A percentile compares a stretch with the other conserved stretches of the same genome.
Conservation (phyloP, 2,329 filamentous ascomycete genomes). For the Cadophora luteo-olivacea region DNA sequence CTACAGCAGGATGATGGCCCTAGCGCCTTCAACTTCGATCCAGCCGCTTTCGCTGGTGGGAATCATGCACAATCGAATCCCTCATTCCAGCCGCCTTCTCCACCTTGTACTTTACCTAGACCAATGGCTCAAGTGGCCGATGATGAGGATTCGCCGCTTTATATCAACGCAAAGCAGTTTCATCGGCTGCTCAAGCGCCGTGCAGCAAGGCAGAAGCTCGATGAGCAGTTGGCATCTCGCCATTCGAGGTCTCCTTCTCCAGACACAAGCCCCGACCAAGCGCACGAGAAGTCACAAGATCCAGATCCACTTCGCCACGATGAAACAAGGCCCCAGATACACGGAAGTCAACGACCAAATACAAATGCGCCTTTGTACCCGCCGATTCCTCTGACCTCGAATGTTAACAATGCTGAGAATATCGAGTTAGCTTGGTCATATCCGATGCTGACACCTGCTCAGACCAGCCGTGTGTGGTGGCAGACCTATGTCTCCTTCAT, state of each 20-base stretch:
- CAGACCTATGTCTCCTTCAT: slow-evolving; percentile 21
- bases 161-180: slow-evolving; percentile 28
- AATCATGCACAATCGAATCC: neutral
- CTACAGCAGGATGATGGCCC: slow-evolving; percentile 54
- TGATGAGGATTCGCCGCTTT: slow-evolving; percentile 13
- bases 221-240: neutral
- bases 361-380: neutral
- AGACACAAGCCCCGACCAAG: no score
- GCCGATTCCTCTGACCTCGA: neutral
- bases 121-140: neutral
- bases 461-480: slow-evolving; percentile 27
- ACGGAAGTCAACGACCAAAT: no score
- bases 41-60: no score
- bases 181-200: slow-evolving; percentile 26
- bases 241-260: neutral
- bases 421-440: slow-evolving; percentile 4
- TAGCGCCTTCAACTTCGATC: neutral
- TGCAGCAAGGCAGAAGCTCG: slow-evolving; percentile 15
- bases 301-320: no score
- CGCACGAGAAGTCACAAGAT: no score
- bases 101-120: neutral
- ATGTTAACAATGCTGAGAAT: neutral
- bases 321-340: no score
- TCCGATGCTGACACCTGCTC: slow-evolving; percentile 9
- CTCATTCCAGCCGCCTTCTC: neutral